Conservation (phyloP, 257 asterid species). For the Scutellaria baicalensis region DNA sequence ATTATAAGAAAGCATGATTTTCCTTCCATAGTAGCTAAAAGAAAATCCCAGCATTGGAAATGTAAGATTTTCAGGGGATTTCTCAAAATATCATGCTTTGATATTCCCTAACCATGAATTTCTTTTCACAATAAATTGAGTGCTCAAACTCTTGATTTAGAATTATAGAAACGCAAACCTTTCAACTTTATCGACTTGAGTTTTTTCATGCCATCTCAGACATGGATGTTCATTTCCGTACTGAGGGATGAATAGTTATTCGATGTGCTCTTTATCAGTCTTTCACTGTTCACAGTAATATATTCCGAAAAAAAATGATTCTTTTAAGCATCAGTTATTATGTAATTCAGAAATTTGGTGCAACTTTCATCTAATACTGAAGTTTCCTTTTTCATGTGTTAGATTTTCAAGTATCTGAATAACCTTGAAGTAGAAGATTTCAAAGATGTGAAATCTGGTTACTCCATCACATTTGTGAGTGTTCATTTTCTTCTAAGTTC, state of each 20-base stretch:
- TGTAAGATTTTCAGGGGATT: no score
- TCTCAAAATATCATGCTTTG: no score
- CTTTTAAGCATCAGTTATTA: not conserved
- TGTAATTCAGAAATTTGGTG: not conserved
- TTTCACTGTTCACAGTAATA: not conserved
- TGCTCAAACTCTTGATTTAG: not conserved
- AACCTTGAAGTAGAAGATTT: conserved; percentile 86
- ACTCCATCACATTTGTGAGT: conserved; percentile 80
- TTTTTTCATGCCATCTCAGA: not conserved
- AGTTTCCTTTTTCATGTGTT: conserved; percentile 13
- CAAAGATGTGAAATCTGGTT: conserved; percentile 89
- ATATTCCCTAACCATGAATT: no score
- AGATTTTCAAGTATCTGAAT: conserved; percentile 77
- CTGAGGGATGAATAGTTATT: not conserved
- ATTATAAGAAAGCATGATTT: not conserved
- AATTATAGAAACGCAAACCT: not conserved
- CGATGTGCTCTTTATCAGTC: not conserved
- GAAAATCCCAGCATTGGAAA: no score
- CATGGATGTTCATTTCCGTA: not conserved
- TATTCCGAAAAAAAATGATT: not conserved
- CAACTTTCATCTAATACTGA: not conserved
- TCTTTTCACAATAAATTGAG: not conserved
- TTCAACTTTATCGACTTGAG: not conserved
- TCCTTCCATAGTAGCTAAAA: not conserved
- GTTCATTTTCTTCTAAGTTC: conserved; percentile 1